phyloP scores from a whole-genome alignment of 495 filamentous ascomycete species.

The Aspergillus panamensis region DNA sequence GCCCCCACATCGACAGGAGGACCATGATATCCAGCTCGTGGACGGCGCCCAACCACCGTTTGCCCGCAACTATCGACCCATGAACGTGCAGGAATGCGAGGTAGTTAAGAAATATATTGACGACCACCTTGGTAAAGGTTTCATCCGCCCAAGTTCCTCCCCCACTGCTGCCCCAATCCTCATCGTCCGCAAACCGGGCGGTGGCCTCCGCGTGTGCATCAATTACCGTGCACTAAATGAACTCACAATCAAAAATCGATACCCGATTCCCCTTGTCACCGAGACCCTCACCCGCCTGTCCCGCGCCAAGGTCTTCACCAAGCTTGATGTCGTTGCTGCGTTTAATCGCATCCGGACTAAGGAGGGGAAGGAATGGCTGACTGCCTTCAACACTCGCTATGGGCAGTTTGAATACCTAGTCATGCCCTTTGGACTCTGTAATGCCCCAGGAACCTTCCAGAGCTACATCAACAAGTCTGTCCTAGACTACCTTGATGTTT shows the following conservation, averaged over 20 bases:
- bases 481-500: constrained; percentile 22
- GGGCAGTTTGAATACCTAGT: constrained; percentile 27
- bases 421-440: constrained; percentile 19
- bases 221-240: constrained; percentile 45
- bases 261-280: constrained; percentile 45
- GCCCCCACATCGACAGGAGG: too few species aligned
- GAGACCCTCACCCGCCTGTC: constrained; percentile 34
- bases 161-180: constrained; percentile 30
- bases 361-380: constrained; percentile 29
- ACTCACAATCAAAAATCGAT: constrained; percentile 40
- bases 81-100: neutral
- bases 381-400: constrained; percentile 31
- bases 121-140: constrained; percentile 18
- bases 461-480: constrained; percentile 30
- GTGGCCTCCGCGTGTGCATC: constrained; percentile 39
- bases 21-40: too few species aligned
- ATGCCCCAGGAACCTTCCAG: constrained; percentile 26
- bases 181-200: constrained; percentile 32
- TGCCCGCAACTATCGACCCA: too few species aligned
- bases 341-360: constrained; percentile 37
- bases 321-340: constrained; percentile 41
- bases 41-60: too few species aligned
- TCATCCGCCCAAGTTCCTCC: constrained; percentile 36
- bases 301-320: constrained; percentile 38
- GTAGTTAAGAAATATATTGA: neutral